A percentile compares a stretch with the other conserved stretches of the same genome.
These are phyloP conservation scores for Ilyonectria destructans DNA, from an alignment of 2,329 filamentous ascomycete genomes.

Conservation along the genomic window DNA sequence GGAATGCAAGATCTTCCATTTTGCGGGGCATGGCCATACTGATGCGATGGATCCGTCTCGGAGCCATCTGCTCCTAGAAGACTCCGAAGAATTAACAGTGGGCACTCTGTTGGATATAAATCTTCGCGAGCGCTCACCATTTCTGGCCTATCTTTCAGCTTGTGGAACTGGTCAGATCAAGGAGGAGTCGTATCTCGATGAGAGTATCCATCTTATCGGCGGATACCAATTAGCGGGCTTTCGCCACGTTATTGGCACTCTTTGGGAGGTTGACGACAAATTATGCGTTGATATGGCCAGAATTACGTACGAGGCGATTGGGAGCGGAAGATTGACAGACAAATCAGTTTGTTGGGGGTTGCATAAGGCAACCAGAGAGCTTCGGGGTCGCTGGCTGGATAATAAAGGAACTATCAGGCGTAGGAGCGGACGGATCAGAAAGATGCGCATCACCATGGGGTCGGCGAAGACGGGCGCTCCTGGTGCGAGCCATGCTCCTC, in stretches of 20 bases:
- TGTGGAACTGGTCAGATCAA: constrained; percentile 52
- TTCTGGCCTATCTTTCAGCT: constrained; percentile 59
- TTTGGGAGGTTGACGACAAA: constrained; percentile 21
- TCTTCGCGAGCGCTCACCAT: constrained; percentile 40
- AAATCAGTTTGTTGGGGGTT: constrained; percentile 10
- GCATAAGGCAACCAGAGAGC: constrained; percentile 2
- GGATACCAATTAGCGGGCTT: constrained; percentile 20
- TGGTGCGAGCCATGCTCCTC: not conserved
- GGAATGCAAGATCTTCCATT: constrained; percentile 58
- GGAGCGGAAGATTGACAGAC: constrained; percentile 1
- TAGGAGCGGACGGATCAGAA: not conserved
- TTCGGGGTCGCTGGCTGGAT: not conserved
- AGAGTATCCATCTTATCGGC: constrained; percentile 55
- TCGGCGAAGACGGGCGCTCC: not conserved
- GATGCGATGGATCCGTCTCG: constrained; percentile 18
- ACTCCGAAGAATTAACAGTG: constrained; percentile 29
- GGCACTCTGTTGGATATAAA: constrained; percentile 34
- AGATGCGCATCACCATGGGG: not conserved
- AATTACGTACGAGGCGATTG: not conserved
- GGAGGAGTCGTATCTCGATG: constrained; percentile 50
- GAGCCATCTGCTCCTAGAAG: constrained; percentile 32
- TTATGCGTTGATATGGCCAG: constrained; percentile 5
- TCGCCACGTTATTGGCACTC: constrained; percentile 22
- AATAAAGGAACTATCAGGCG: not conserved
- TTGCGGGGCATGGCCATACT: constrained; percentile 57